Base-by-base conservation (phyloP, 768 basidiomycete species). In the Leccinum rimulosum region DNA sequence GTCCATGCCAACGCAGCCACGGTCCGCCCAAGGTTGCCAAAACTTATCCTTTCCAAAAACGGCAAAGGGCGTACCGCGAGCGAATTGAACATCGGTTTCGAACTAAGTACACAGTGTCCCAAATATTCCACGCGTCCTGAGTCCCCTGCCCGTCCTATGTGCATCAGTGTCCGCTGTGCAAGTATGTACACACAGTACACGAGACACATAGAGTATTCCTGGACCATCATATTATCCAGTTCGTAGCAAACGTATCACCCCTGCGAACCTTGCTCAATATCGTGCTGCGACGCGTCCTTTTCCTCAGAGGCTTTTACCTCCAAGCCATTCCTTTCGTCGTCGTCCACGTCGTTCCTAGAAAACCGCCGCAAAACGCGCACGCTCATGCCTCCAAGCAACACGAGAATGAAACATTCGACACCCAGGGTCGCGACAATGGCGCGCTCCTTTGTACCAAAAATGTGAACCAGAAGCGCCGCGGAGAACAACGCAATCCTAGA, bases 401-500 rank as follows among this genome's bases (percentile, higher is more conserved):
- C 15, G 17, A 65, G 52, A 14, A 66, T 43, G 15, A 50, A 11
- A 35, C 31, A 62, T 45, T 59, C 61, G 19, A 54, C 35, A 7
- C 61, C 43, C 10, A 65, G 57, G 6, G 57, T 43, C 35, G 15
- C 8, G 15, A 52, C 22, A n/a, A 52, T 56, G 0, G n/a, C 43
- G 17, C 6, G 48, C 9, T 63, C 19, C 25, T 40, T 54, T 10
- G 55, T 30, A n/a, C 36, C 4, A 15, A 66, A 65, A 3, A 65
- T 55, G 11, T 61, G 56, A 6, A 61, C 14, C 12, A 30, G 30
- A 17, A 64, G 53, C 6, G 63, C 64, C 1, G 35, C 1, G 1
- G 51, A 51, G 15, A 65, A 66, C n/a, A 66, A 45, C 1, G 11
- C 17, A 11, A 62, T 64, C 17, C 59, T 65, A 22, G 1, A 48